These are phyloP conservation scores for Phytopythium sindhum DNA, from an alignment of 352 stramenopile species.

Conservation along the genomic window DNA sequence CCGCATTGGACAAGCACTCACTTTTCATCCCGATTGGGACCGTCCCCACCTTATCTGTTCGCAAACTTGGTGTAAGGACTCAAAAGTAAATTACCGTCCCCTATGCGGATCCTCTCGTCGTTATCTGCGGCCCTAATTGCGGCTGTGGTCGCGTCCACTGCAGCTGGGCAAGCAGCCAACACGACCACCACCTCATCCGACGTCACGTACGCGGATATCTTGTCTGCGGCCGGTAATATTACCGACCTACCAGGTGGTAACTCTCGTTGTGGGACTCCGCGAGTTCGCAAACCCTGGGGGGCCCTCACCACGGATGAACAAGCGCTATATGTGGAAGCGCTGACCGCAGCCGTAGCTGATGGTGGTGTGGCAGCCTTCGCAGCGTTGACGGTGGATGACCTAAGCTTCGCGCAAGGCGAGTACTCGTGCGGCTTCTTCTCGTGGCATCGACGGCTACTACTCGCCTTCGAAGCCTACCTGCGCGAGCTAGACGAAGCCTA, in stretches of 20 bases:
- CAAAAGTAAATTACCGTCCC: neutral
- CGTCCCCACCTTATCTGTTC: neutral
- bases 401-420: constrained; percentile 44
- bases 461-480: constrained; percentile 65
- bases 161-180: constrained; percentile 12
- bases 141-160: constrained; percentile 6
- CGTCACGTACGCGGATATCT: constrained; percentile 26
- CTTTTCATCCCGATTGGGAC: neutral
- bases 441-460: constrained; percentile 62
- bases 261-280: constrained; percentile 24
- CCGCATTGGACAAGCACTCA: neutral
- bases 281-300: constrained; percentile 56
- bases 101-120: constrained; percentile 3
- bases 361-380: constrained; percentile 50
- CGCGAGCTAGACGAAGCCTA: constrained; percentile 53
- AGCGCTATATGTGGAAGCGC: constrained; percentile 54
- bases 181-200: constrained; percentile 21
- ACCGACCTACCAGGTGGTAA: constrained; percentile 55
- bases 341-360: constrained; percentile 30
- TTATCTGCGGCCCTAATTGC: constrained; percentile 11
- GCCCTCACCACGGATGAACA: constrained; percentile 39
- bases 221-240: constrained; percentile 35
- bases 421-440: constrained; percentile 59
- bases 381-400: constrained; percentile 39
- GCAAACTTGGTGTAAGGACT: no score